These are phyloP conservation scores for Suillus ampliporus DNA, from an alignment of 768 basidiomycete species.

Conservation along the genomic window DNA sequence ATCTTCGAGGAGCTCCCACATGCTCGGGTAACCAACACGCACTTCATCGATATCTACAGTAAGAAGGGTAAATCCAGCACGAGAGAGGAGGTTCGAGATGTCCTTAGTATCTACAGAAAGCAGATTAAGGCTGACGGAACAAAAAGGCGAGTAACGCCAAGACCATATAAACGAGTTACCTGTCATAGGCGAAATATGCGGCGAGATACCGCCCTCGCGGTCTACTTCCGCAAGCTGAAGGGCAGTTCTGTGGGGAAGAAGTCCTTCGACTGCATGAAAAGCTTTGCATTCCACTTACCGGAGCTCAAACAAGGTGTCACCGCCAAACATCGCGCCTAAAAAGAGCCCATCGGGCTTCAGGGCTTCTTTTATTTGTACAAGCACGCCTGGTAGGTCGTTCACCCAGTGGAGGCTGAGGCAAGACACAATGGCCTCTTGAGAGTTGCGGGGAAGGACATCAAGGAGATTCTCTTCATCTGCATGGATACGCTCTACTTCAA, in stretches of 20 bases:
- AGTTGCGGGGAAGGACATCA: conserved; percentile 63
- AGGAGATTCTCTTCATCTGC: conserved; percentile 87
- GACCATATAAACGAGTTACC: conserved; percentile 48
- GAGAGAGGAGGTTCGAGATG: conserved; percentile 88
- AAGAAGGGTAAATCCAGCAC: conserved; percentile 92
- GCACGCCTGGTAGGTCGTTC: conserved; percentile 90
- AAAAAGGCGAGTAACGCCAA: neutral
- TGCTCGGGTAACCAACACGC: conserved; percentile 86
- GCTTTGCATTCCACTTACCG: conserved; percentile 47
- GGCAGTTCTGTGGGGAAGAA: conserved; percentile 63
- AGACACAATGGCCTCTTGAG: conserved; percentile 91
- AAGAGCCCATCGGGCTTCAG: conserved; percentile 93
- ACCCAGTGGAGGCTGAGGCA: conserved; percentile 96
- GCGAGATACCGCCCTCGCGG: conserved; percentile 95
- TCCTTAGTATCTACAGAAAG: conserved; percentile 78
- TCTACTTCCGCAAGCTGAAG: conserved; percentile 94
- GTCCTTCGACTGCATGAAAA: neutral
- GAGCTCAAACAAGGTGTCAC: conserved; percentile 95
- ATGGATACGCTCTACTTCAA: conserved; percentile 76
- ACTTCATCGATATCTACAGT: conserved; percentile 97
- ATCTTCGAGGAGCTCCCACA: conserved; percentile 96
- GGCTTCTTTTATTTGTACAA: conserved; percentile 86
- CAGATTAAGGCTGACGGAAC: conserved; percentile 5
- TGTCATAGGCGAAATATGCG: conserved; percentile 97
- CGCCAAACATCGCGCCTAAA: conserved; percentile 92